These are phyloP conservation scores for Talaromyces sp. DNA, from an alignment of 2,329 filamentous ascomycete species.

Conservation along the genomic window DNA sequence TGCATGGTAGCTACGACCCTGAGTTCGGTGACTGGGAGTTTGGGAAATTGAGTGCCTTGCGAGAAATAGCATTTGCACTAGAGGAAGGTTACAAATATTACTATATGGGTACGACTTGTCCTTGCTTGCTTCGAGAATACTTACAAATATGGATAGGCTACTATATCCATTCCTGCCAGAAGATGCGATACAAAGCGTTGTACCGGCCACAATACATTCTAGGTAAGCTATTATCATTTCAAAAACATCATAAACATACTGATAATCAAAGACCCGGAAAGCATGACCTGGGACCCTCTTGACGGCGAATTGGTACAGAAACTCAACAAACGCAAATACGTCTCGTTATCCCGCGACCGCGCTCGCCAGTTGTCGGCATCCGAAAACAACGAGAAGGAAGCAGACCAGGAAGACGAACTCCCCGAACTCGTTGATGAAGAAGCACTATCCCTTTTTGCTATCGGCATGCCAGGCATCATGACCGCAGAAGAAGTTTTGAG, in stretches of 20 bases:
- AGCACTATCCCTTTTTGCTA: conserved; percentile 42
- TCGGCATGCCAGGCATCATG: conserved; percentile 44
- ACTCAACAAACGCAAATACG: conserved; percentile 40
- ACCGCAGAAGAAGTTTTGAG: conserved; percentile 37
- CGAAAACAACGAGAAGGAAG: conserved; percentile 4
- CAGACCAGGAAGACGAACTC: neutral
- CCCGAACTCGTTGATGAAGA: conserved; percentile 30
- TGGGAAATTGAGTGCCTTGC: conserved; percentile 58
- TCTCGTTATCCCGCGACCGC: conserved; percentile 41
- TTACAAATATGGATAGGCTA: conserved; percentile 40
- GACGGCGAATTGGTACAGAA: conserved; percentile 38
- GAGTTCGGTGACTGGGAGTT: conserved; percentile 58
- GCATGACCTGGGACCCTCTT: conserved; percentile 41
- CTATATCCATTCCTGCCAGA: conserved; percentile 56
- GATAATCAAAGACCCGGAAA: conserved; percentile 40
- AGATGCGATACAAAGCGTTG: conserved; percentile 48
- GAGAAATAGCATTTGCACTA: conserved; percentile 53
- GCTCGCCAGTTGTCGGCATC: conserved; percentile 14
- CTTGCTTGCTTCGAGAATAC: neutral
- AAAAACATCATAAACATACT: neutral
- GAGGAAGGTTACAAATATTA: conserved; percentile 56
- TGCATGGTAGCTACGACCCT: conserved; percentile 50
- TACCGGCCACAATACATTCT: conserved; percentile 47
- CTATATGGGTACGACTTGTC: conserved; percentile 52
- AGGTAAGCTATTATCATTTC: conserved; percentile 28